Evolutionary conservation across 305 asterid genomes (phyloP).

Genomic region (Solanum hybrid): DNA sequence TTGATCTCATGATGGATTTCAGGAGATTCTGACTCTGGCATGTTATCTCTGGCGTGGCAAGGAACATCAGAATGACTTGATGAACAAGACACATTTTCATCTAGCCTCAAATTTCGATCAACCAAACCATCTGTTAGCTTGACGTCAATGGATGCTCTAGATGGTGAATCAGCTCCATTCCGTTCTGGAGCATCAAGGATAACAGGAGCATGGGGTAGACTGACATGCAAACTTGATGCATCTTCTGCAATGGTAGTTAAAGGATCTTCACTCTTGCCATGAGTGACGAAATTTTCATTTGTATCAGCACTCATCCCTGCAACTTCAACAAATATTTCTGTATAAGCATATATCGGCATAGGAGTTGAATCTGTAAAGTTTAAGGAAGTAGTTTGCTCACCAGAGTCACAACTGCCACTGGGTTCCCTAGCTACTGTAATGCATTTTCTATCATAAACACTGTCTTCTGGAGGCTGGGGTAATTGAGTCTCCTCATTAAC

Average conservation of each 20-base stretch:
- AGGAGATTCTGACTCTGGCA: conserved; percentile 9
- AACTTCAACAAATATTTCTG: conserved; percentile 22
- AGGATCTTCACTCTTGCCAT: conserved; percentile 4
- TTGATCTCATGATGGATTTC: conserved; percentile 19
- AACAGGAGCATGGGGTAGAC: conserved; percentile 20
- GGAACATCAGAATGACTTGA: conserved; percentile 19
- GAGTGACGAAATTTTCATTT: conserved; percentile 17
- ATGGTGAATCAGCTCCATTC: conserved; percentile 23
- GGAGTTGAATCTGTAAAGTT: conserved; percentile 24
- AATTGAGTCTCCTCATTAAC: conserved; percentile 20
- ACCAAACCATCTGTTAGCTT: conserved; percentile 20
- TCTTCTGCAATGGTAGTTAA: conserved; percentile 12
- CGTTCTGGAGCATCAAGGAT: conserved; percentile 17
- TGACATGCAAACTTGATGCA: conserved; percentile 17
- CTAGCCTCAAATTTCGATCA: background rate
- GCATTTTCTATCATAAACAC: conserved; percentile 23
- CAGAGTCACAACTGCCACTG: conserved; percentile 22
- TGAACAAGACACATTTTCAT: conserved; percentile 11
- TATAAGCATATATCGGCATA: conserved; percentile 21
- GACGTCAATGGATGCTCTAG: conserved; percentile 21
- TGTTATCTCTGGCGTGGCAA: conserved; percentile 18
- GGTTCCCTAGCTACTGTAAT: conserved; percentile 15
- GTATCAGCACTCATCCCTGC: conserved; percentile 17
- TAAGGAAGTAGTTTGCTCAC: conserved; percentile 25
- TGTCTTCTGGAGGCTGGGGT: conserved; percentile 29